These are phyloP conservation scores for Xerocomellus chrysenteron DNA, from an alignment of 768 basidiomycete genomes.

Conservation along the genomic window DNA sequence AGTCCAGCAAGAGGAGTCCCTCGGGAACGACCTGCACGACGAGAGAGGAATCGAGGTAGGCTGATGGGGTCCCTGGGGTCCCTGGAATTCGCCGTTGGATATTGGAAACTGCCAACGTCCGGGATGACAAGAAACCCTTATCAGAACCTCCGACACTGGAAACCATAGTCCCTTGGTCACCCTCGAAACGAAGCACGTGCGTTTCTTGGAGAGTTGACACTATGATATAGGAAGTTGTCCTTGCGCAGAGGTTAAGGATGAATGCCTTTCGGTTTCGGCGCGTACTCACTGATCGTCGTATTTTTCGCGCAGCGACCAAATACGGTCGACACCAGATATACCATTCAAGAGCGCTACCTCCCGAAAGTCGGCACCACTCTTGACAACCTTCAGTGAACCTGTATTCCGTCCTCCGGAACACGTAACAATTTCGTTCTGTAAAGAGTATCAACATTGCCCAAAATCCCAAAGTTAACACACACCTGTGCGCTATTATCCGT, in stretches of 20 bases:
- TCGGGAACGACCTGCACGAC: slow-evolving; percentile 72
- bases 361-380: slow-evolving; percentile 80
- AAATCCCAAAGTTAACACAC: slow-evolving; percentile 12
- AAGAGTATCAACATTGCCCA: neutral
- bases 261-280: neutral
- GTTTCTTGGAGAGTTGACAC: slow-evolving; percentile 59
- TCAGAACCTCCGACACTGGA: slow-evolving; percentile 36
- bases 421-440: slow-evolving; percentile 76
- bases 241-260: slow-evolving; percentile 22
- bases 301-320: slow-evolving; percentile 60
- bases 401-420: slow-evolving; percentile 80
- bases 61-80: slow-evolving; percentile 18
- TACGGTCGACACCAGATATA: slow-evolving; percentile 49
- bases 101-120: slow-evolving; percentile 67
- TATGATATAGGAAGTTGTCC: slow-evolving; percentile 55
- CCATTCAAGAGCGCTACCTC: slow-evolving; percentile 61
- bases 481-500: slow-evolving; percentile 71
- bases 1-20: slow-evolving; percentile 56
- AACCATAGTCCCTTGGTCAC: slow-evolving; percentile 14
- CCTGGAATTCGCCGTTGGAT: slow-evolving; percentile 37
- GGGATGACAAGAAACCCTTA: slow-evolving; percentile 48
- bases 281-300: slow-evolving; percentile 50
- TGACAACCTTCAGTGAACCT: slow-evolving; percentile 73
- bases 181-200: slow-evolving; percentile 51
- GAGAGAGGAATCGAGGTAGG: slow-evolving; percentile 48